Evolutionary conservation across 441 rosid genomes (phyloP).

Genomic region (Bocquillonia castaneifolia): DNA sequence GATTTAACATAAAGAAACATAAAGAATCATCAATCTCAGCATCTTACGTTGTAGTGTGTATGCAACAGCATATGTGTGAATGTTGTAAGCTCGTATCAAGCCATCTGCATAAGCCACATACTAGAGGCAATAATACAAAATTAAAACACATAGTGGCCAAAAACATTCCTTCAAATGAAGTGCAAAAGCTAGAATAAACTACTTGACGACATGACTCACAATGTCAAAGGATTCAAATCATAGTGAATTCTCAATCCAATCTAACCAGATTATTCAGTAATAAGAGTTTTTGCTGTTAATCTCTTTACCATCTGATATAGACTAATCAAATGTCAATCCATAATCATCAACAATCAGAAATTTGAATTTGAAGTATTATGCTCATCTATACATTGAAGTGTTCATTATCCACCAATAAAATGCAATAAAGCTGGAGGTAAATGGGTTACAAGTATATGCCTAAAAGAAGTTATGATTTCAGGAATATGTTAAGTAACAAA

Average conservation of each 20-base stretch:
- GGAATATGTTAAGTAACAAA: too few species aligned
- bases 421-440: neutral
- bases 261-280: neutral
- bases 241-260: neutral
- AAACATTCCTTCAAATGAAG: conserved; percentile 18
- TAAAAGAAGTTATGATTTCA: neutral
- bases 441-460: neutral
- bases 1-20: conserved; percentile 5
- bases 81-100: conserved; percentile 94
- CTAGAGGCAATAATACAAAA: conserved; percentile 42
- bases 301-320: neutral
- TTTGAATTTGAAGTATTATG: neutral
- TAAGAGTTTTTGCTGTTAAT: neutral
- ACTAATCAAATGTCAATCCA: neutral
- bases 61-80: conserved; percentile 86
- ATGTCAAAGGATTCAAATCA: conserved; percentile 6
- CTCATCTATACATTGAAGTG: neutral
- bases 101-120: conserved; percentile 99
- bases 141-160: conserved; percentile 11
- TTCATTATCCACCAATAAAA: neutral
- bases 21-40: conserved; percentile 15
- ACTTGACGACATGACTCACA: conserved; percentile 5
- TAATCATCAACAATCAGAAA: neutral
- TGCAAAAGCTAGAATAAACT: conserved; percentile 3
- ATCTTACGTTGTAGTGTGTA: conserved; percentile 91